Conservation (phyloP, 2,329 filamentous ascomycete species). For the Nothophoma quercina region DNA sequence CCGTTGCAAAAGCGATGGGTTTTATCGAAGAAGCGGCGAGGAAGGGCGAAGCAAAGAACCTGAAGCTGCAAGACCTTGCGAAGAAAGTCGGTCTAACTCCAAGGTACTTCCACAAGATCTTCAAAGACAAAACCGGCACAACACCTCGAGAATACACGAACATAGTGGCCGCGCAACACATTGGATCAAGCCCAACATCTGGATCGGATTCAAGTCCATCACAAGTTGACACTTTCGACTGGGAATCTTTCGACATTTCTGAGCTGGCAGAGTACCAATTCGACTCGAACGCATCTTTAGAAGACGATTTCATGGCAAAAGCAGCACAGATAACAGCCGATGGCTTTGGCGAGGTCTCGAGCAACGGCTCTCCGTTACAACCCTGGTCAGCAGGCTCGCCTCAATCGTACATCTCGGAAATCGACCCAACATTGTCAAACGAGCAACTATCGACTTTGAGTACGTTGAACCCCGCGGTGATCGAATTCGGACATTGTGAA, state of each 20-base stretch:
- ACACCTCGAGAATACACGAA: conserved; percentile 58
- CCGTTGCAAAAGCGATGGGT: conserved; percentile 51
- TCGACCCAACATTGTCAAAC: conserved; percentile 1
- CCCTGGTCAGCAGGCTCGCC: neutral
- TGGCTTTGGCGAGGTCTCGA: conserved; percentile 11
- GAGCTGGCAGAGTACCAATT: conserved; percentile 34
- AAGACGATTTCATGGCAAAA: conserved; percentile 15
- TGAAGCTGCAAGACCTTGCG: conserved; percentile 59
- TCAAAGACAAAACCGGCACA: conserved; percentile 62
- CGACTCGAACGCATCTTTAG: conserved; percentile 19
- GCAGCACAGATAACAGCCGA: conserved; percentile 16
- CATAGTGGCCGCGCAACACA: conserved; percentile 20
- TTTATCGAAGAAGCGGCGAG: conserved; percentile 37
- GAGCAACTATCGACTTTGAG: neutral
- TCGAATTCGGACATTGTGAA: neutral
- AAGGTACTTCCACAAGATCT: conserved; percentile 66
- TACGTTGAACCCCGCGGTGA: neutral
- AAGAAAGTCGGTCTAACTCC: conserved; percentile 61
- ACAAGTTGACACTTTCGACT: conserved; percentile 18
- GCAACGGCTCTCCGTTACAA: conserved; percentile 14
- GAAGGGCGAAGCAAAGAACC: conserved; percentile 25
- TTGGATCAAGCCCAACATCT: conserved; percentile 11
- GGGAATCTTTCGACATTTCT: conserved; percentile 37
- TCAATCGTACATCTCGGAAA: neutral
- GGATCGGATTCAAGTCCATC: conserved; percentile 6